These are phyloP conservation scores for Piper betle DNA, from an alignment of 164 flowering plant genomes.

Conservation along the genomic window DNA sequence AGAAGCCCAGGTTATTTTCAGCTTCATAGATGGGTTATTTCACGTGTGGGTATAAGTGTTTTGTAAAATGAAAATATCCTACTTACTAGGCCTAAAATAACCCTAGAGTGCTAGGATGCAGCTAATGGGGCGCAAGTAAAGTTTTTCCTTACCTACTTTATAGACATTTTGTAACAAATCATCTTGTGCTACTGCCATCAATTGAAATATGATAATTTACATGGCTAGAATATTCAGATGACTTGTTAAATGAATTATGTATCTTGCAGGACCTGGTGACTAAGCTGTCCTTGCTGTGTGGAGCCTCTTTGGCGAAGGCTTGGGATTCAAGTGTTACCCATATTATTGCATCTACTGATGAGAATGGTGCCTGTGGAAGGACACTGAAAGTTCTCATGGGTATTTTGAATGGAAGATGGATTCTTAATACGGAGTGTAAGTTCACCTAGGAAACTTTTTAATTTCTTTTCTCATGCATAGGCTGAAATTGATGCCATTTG, in stretches of 20 bases:
- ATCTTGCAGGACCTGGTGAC: conserved; percentile 36
- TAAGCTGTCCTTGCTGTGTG: conserved; percentile 28
- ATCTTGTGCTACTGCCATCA: too few species aligned
- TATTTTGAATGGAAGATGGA: conserved; percentile 52
- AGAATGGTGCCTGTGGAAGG: conserved; percentile 41
- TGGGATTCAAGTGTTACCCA: conserved; percentile 55
- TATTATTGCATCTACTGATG: conserved; percentile 55
- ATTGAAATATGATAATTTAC: not conserved
- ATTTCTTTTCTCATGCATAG: too few species aligned
- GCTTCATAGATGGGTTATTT: too few species aligned
- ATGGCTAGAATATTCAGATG: not conserved
- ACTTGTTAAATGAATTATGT: not conserved
- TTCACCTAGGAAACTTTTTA: not conserved
- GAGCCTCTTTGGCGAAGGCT: conserved; percentile 29
- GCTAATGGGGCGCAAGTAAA: too few species aligned
- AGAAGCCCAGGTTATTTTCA: too few species aligned
- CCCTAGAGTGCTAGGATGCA: too few species aligned
- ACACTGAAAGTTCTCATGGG: conserved; percentile 60
- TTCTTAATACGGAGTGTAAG: conserved; percentile 52
- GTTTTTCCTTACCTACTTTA: too few species aligned
- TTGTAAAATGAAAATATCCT: too few species aligned
- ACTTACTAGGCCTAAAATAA: too few species aligned
- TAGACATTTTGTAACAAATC: too few species aligned
- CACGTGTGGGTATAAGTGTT: too few species aligned
- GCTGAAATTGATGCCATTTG: too few species aligned